Evolutionary conservation across 345 rosid genomes (phyloP), one percentile per base, ranked within the genome.

Genomic region (Kandelia obovata): DNA sequence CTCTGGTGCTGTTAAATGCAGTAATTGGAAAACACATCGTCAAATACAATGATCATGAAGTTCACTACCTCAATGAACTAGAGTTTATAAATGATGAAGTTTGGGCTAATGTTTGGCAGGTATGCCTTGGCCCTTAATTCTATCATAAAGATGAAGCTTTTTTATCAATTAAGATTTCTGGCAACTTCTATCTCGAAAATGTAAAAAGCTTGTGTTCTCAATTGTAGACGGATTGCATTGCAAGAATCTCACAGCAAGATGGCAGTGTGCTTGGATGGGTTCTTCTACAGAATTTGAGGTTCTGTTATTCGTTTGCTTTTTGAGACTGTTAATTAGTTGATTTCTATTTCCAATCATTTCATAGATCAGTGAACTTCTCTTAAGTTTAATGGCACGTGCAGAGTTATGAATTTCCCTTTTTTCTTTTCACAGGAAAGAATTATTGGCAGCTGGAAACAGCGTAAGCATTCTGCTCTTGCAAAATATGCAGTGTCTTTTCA

Each of bases 71-170:
- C 59, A 92, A 96, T 74, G 99, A 92, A 73, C 86, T 92, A 53
- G 99, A 96, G 83, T 92, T 82, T 76, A 71, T 96, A 67, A 77
- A 96, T 73, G 88, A 91, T 17, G 99, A 96, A 86, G 80, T 96
- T 43, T 96, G 99, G 99, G 97, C 97, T 7, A 96, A 96, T 65
- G 80, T 96, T 67, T 96, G 89, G 90, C 84, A 76, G 98, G 99
- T 96, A 84, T 52, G 66, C 67, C 35, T 79, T 60, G 51, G 37
- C 51, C 75, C 34, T 53, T 26, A 39, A 7, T 46, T 32, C 35
- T 26, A 57, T 16, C 8, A 32, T 0, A 56, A 56, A 3, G 17
- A 23, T 55, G 27, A 21, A 23, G 2, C 17, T 16, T 56, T 56
- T 53, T 56, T 26, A 8, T 21, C 58, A 21, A 23, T 25, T 55